Percentiles rank a stretch among this genome's conserved stretches.
Conservation (phyloP, 768 basidiomycete genomes). For the Neoboletus subvelutipes region DNA sequence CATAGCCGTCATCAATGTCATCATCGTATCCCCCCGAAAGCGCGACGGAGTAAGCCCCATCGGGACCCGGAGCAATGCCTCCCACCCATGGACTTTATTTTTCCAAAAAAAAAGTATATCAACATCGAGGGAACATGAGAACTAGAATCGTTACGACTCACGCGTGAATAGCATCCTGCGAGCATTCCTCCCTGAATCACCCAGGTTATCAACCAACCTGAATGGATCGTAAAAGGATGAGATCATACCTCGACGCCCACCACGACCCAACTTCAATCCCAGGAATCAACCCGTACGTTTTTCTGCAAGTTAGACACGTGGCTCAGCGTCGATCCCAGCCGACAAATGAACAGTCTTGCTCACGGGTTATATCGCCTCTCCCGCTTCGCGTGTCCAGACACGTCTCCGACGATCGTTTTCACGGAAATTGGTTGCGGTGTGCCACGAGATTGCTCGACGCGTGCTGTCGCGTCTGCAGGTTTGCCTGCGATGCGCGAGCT, state of each 20-base stretch:
- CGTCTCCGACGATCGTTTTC: constrained; percentile 34
- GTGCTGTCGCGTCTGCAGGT: constrained; percentile 44
- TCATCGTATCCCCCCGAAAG: constrained; percentile 90
- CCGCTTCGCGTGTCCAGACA: constrained; percentile 34
- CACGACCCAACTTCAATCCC: constrained; percentile 76
- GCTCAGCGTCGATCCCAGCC: constrained; percentile 21
- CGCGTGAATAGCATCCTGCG: constrained; percentile 82
- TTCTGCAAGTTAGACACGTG: constrained; percentile 41
- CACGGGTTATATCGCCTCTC: constrained; percentile 36
- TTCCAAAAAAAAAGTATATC: not conserved
- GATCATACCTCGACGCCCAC: constrained; percentile 68
- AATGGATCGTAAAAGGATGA: not conserved
- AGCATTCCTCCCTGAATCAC: constrained; percentile 54
- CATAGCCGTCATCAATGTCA: constrained; percentile 79
- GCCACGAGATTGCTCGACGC: constrained; percentile 37
- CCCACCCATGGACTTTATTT: constrained; percentile 71
- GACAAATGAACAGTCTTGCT: not conserved
- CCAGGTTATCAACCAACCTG: not conserved
- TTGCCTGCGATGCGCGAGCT: constrained; percentile 68
- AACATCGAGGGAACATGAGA: not conserved
- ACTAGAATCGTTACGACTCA: constrained; percentile 38
- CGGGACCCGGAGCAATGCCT: constrained; percentile 60
- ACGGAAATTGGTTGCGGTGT: constrained; percentile 40
- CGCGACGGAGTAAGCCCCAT: constrained; percentile 83
- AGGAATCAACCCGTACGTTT: constrained; percentile 79